Base-by-base conservation (phyloP, 129 eudicot genomes). In the Solidago caesia region DNA sequence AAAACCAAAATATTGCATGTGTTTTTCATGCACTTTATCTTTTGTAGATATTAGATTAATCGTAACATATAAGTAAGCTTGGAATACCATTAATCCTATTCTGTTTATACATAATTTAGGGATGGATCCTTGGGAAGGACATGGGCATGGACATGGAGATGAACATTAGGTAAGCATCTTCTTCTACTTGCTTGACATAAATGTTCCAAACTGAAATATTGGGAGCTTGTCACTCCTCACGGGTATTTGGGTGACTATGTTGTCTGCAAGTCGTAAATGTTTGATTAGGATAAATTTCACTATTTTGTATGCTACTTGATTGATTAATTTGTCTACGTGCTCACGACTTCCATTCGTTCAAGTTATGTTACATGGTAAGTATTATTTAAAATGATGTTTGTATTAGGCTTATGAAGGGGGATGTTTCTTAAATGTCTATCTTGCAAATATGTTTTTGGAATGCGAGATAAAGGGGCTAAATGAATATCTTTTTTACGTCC, bases 91-190 rank as follows among this genome's bases (percentile, higher is more conserved):
- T 75, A 14, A 39, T 52, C 15, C 25, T 11, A 8, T 21, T 68
- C 39, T 9, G n/a, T 48, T 49, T 21, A 8, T 75, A 10, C 43
- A 7, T 59, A 10, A 63, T 29, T 71, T 72, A 89, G 96, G 96
- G 96, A 66, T 89, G 91, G 96, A 63, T 77, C 96, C 96, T 27
- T 89, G 96, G 96, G 96, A 89, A 26, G 96, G 96, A 29, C 96
- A 56, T 58, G 96, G 96, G 44, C 96, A 60, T 73, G 90, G 89
- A 39, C 84, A 85, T 83, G 95, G 86, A 62, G 81, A 76, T 5
- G 85, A 76, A 46, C 91, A 86, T 83, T 84, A 89, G 91, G 88
- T 84, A 80, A 82, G 33, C 52, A 76, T 47, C 48, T 62, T 48
- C 26, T 74, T 46, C 45, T 49, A 29, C 26, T 27, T 63, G 53